phyloP scores from a whole-genome alignment of 768 basidiomycete species.

The Termitomyces sp. region DNA sequence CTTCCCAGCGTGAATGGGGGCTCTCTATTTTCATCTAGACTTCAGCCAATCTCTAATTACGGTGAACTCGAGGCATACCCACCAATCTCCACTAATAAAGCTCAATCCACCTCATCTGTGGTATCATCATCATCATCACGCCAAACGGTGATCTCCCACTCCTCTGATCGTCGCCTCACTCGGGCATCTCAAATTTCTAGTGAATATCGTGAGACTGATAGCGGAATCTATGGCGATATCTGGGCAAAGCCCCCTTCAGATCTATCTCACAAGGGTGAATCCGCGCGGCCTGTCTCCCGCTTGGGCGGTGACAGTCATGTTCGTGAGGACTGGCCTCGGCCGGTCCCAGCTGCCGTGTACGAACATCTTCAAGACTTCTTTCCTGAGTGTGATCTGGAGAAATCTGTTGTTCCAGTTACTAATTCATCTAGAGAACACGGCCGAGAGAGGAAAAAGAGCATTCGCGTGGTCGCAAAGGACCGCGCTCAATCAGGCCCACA shows the following conservation, averaged over 20 bases:
- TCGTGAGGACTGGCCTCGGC: conserved; percentile 42
- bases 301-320: neutral
- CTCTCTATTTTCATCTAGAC: conserved; percentile 13
- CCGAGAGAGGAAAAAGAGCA: conserved; percentile 49
- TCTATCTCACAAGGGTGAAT: conserved; percentile 4
- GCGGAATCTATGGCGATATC: conserved; percentile 14
- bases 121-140: neutral
- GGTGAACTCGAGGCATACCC: conserved; percentile 3
- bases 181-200: neutral
- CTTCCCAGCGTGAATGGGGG: conserved; percentile 8
- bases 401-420: conserved; percentile 66
- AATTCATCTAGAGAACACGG: conserved; percentile 11
- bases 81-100: neutral
- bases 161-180: neutral
- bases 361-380: conserved; percentile 81
- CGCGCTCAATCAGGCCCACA: conserved; percentile 39
- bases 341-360: conserved; percentile 73
- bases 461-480: conserved; percentile 77
- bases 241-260: conserved; percentile 29
- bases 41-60: conserved; percentile 8
- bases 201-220: conserved; percentile 7
- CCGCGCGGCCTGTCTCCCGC: conserved; percentile 1
- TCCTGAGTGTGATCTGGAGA: conserved; percentile 84
- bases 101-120: neutral
- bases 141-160: neutral